Evolutionary conservation across 2,329 filamentous ascomycete genomes (phyloP).

Genomic region (Fusarium sp.): DNA sequence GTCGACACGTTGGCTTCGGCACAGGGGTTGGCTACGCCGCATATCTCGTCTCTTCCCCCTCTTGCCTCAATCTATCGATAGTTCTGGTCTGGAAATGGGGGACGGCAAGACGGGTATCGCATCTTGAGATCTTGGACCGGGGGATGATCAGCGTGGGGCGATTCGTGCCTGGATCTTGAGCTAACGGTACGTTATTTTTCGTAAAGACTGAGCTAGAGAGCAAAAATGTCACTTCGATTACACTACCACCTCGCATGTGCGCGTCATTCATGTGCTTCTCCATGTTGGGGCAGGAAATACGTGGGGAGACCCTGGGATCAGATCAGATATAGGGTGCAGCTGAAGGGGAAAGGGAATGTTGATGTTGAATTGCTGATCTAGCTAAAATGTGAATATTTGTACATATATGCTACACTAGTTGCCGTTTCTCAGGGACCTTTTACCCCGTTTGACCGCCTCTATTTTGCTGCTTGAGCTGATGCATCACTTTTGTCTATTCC

Average conservation of each 20-base stretch:
- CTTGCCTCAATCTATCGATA: no score
- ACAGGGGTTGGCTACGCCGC: background rate
- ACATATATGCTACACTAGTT: background rate
- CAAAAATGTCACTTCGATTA: conserved; percentile 18
- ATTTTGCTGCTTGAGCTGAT: background rate
- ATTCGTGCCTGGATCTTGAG: conserved; percentile 32
- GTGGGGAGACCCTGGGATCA: conserved; percentile 6
- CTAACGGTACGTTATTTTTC: conserved; percentile 6
- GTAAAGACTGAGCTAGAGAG: conserved; percentile 9
- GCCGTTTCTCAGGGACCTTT: conserved; percentile 2
- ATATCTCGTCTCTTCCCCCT: no score
- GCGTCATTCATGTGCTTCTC: conserved; percentile 29
- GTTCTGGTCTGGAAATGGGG: background rate
- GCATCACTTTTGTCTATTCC: background rate
- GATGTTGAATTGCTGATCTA: conserved; percentile 17
- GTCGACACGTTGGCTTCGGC: background rate
- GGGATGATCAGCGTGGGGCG: conserved; percentile 13
- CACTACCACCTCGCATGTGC: conserved; percentile 35
- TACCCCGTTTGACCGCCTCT: background rate
- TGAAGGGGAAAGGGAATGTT: conserved; percentile 10
- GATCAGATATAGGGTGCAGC: background rate
- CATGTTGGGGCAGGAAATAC: background rate
- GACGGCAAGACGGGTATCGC: conserved; percentile 12
- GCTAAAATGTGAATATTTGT: background rate
- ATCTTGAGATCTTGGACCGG: conserved; percentile 13